phyloP scores from a whole-genome alignment of 1,139 yeast genomes.

The Suhomyces panamericanus region DNA sequence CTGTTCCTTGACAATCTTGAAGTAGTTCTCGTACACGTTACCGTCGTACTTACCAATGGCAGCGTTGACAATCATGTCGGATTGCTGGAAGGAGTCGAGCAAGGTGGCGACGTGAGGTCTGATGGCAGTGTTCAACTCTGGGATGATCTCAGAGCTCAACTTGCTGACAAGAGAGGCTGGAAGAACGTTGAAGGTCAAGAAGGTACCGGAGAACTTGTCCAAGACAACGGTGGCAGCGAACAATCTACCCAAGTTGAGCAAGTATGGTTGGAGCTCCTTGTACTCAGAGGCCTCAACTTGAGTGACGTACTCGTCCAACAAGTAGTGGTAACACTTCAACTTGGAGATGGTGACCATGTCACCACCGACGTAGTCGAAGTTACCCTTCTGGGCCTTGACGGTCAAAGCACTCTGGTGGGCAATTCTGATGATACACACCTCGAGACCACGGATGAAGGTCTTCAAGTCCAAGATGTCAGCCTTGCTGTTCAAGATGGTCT shows the following conservation, averaged over 20 bases:
- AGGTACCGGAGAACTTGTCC: slow-evolving; percentile 75
- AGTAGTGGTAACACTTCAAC: slow-evolving; percentile 61
- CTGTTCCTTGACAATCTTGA: slow-evolving; percentile 47
- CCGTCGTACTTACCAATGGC: slow-evolving; percentile 86
- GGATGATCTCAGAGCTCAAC: slow-evolving; percentile 46
- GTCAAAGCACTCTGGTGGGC: slow-evolving; percentile 47
- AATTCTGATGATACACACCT: slow-evolving; percentile 46
- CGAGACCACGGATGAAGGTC: slow-evolving; percentile 40
- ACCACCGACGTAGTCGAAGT: slow-evolving; percentile 60
- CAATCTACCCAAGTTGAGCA: slow-evolving; percentile 39
- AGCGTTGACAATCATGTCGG: slow-evolving; percentile 83
- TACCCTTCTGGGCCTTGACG: slow-evolving; percentile 43
- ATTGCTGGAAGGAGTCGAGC: slow-evolving; percentile 86
- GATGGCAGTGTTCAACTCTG: slow-evolving; percentile 46
- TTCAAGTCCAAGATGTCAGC: slow-evolving; percentile 34
- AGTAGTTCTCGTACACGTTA: slow-evolving; percentile 80
- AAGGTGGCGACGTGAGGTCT: slow-evolving; percentile 77
- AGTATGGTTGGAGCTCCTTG: slow-evolving; percentile 29
- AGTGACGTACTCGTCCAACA: slow-evolving; percentile 44
- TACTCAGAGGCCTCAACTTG: slow-evolving; percentile 30
- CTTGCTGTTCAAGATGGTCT: slow-evolving; percentile 28
- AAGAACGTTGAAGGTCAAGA: slow-evolving; percentile 66
- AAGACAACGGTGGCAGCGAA: slow-evolving; percentile 69
- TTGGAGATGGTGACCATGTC: slow-evolving; percentile 61
- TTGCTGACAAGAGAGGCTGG: slow-evolving; percentile 45